Evolutionary conservation across 192 early-diverging fungal genomes (phyloP).

Genomic region (Linnemannia hyalina): DNA sequence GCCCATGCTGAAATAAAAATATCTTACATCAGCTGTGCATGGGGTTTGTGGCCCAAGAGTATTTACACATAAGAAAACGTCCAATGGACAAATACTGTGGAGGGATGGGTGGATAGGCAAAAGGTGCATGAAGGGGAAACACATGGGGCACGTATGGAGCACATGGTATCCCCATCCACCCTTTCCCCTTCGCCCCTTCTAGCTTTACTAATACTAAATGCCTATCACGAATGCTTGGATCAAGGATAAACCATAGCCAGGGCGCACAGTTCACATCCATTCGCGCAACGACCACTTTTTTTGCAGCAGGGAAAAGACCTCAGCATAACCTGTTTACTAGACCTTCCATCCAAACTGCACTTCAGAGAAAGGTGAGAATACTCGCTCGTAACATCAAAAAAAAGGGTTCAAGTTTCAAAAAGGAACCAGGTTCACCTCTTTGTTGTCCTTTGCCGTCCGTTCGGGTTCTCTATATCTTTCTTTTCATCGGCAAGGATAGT

Average conservation of each 20-base stretch:
- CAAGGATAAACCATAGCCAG: background rate
- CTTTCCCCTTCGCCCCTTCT: background rate
- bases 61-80: background rate
- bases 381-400: too few species aligned
- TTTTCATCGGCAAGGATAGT: background rate
- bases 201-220: background rate
- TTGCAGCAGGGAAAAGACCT: too few species aligned
- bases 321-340: too few species aligned
- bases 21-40: conserved; percentile 6
- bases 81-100: too few species aligned
- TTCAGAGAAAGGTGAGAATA: too few species aligned
- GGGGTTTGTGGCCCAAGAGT: background rate
- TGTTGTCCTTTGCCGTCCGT: too few species aligned
- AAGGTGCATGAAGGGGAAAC: background rate
- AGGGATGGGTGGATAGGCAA: too few species aligned
- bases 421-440: too few species aligned
- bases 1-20: background rate
- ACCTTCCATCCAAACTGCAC: too few species aligned
- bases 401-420: too few species aligned
- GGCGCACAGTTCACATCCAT: too few species aligned
- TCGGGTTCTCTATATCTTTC: background rate
- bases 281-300: too few species aligned
- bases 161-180: background rate
- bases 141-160: background rate
- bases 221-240: background rate